Base-by-base conservation (phyloP, 108 stramenopile species). In the Nitzschia sp. region DNA sequence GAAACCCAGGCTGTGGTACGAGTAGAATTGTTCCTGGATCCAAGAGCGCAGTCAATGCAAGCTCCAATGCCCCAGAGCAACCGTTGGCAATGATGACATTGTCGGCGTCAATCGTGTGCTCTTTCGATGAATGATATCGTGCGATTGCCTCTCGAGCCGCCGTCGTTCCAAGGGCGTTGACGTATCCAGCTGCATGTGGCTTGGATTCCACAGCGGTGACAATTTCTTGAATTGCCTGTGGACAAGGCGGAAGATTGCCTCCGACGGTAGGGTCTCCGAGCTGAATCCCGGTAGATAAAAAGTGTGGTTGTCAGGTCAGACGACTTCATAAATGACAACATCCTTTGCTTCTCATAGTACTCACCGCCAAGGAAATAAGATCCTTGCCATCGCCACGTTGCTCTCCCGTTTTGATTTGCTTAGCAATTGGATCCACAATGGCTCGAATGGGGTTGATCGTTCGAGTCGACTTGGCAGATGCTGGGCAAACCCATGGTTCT, bases 31-130 rank as follows among this genome's bases (percentile, higher is more conserved):
- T 70, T 8, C 87, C 93, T 45, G 85, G 84, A 75, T 93, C 80
- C 30, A 91, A 58, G 5, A 98, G 57, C 0, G 68, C 36, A 0
- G 82, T 93, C 24, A 98, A 72, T 27, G 85, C 90, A 34, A 98
- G 51, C 59, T 97, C 95, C 38, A 97, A 54, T 5, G 94, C 91
- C 2, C 97, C 97, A 15, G 89, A 91, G 54, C 88, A 95, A 23
- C 97, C 97, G 47, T 79, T 85, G 33, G 92, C 82, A 51, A 97
- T 79, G 59, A 95, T 79, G 49, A 97, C 90, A 73, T 95, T 88
- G 26, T 91, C 92, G n/a, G 83, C 79, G 24, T 71, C 58, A 27
- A 93, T 53, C 0, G 46, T 31, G 19, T 64, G 70, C 15, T 63
- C 29, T 17, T 23, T 29, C 27, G 46, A 78, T 0, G 71, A 77